Evolutionary conservation across 768 basidiomycete species (phyloP), one percentile per base, ranked within the genome.

Genomic region (Calocera viscosa): DNA sequence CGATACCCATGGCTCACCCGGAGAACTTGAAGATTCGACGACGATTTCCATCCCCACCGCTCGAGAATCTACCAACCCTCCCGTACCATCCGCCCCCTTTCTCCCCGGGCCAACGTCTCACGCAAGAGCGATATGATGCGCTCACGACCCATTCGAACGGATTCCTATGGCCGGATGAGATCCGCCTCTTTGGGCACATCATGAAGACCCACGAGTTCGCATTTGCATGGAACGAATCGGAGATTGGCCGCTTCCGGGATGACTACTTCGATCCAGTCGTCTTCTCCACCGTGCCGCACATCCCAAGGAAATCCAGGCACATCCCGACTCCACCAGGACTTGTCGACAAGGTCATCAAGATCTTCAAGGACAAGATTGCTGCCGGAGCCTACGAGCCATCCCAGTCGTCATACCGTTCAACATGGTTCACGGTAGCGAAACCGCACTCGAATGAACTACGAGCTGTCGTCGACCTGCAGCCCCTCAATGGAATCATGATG

Each of bases 371-470:
- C 0, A 81, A 81, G 67, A 74, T 80, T 8, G 73, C 68, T 0
- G 70, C 78, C 0, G 78, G 81, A 0, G 75, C 80, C 0, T 81
- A 80, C 64, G 76, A 82, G 69, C 76, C 73, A 0, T 78, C 75
- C 0, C 74, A 79, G 38, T 75, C 74, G 0, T 78, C 78, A 0
- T 82, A 82, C 32, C 70, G 76, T 0, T 78, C 77, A 0, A 65
- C 73, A 3, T 80, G 77, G 79, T 82, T 69, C 49, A 24, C 24
- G 5, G 49, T 69, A 28, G 26, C 33, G 26, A 78, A 80, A 72
- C n/a, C n/a, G n/a, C 78, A 79, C 66, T 75, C 78, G 65, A 72
- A 77, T 0, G 75, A 76, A 39, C 70, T 80, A 0, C 68, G 74
- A 0, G 64, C 78, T 0, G 78, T 81, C 0, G 77, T 80, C 43